Evolutionary conservation across 2,329 filamentous ascomycete species (phyloP).

Genomic region (Xylariaceae sp.): DNA sequence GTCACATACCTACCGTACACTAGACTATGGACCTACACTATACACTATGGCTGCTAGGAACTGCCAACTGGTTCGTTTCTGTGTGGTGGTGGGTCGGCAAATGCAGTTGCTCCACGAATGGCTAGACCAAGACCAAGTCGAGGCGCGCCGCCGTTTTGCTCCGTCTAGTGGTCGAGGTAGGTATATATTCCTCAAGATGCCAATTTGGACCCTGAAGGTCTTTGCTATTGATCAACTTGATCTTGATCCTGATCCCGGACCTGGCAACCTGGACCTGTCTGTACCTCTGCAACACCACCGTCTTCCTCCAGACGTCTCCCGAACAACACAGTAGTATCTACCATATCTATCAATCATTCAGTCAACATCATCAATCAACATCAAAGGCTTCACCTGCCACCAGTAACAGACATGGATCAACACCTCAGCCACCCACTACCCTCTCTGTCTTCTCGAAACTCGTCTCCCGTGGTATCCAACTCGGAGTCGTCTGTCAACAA

Average conservation of each 20-base stretch:
- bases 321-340: conserved; percentile 7
- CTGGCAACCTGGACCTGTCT: not conserved
- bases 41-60: conserved; percentile 5
- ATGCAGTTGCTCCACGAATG: conserved; percentile 4
- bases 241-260: not conserved
- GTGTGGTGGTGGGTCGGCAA: conserved; percentile 10
- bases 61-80: conserved; percentile 13
- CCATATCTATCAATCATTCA: not conserved
- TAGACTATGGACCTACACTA: not conserved
- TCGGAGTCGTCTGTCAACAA: conserved; percentile 19
- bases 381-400: conserved; percentile 1
- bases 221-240: conserved; percentile 14
- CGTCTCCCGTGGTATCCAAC: conserved; percentile 15
- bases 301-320: conserved; percentile 2
- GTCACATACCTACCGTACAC: conserved; percentile 1
- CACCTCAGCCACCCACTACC: conserved; percentile 8
- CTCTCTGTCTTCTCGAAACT: conserved; percentile 12
- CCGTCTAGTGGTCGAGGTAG: conserved; percentile 7
- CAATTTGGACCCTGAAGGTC: conserved; percentile 15
- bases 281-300: not conserved
- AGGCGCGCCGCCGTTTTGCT: conserved; percentile 16
- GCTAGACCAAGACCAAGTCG: conserved; percentile 8
- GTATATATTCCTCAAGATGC: conserved; percentile 25
- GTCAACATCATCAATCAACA: not conserved
- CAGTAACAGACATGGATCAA: conserved; percentile 21